phyloP scores from a whole-genome alignment of 2,329 filamentous ascomycete genomes.

The Fusarium acutatum region DNA sequence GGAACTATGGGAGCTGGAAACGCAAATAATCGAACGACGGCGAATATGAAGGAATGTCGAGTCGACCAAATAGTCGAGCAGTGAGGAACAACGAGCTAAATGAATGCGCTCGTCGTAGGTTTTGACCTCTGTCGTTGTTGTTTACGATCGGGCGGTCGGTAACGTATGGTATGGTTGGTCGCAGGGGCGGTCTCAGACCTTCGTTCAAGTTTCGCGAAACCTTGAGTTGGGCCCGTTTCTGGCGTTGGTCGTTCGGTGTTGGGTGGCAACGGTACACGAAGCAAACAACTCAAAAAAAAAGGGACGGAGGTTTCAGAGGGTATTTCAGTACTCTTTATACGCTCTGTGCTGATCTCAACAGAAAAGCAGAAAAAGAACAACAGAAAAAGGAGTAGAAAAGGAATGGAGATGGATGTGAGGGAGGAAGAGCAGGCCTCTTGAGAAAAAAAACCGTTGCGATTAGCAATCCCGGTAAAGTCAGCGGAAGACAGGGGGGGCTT shows the following conservation, averaged over 20 bases:
- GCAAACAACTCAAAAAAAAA: not conserved
- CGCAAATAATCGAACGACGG: not conserved
- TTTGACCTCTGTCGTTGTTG: conserved; percentile 3
- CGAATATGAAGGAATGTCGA: conserved; percentile 1
- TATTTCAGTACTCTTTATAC: not conserved
- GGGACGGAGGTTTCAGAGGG: not conserved
- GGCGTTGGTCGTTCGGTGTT: not conserved
- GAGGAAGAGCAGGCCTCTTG: conserved; percentile 2
- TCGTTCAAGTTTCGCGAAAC: conserved; percentile 6
- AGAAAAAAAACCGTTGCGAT: conserved; percentile 27
- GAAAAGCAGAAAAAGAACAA: not conserved
- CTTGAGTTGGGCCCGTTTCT: conserved; percentile 8
- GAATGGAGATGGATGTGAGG: conserved; percentile 15
- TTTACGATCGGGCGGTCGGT: conserved; percentile 18
- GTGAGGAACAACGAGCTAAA: not conserved
- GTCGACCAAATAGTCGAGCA: not conserved
- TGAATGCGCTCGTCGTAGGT: conserved; percentile 1
- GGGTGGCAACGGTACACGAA: conserved; percentile 12
- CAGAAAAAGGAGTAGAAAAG: not conserved
- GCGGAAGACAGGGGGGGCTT: conserved; percentile 19
- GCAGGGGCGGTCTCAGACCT: conserved; percentile 20
- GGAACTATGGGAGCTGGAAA: not conserved
- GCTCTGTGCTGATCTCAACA: not conserved
- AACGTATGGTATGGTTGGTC: not conserved
- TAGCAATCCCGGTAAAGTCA: conserved; percentile 34